phyloP scores from a whole-genome alignment of 2,329 filamentous ascomycete genomes.

The Fusarium longipes region DNA sequence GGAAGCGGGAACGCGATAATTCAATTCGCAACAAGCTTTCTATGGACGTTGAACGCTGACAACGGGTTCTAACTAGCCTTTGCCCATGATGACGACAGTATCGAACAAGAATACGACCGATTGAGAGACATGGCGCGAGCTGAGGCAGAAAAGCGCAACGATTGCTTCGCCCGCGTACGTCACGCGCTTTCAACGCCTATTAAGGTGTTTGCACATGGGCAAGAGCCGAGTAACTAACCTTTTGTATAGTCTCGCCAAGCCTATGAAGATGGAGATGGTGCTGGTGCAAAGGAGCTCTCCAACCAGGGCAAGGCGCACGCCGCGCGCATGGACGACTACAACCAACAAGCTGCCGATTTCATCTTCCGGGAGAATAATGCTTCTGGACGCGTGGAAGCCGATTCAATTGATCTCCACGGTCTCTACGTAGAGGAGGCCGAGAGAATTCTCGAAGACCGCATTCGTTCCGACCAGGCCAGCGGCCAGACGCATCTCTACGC shows the following conservation, averaged over 20 bases:
- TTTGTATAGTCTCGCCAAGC: constrained; percentile 74
- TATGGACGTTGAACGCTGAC: constrained; percentile 23
- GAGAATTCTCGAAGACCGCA: constrained; percentile 86
- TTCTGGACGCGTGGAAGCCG: constrained; percentile 74
- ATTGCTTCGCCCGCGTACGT: constrained; percentile 78
- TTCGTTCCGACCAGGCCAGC: constrained; percentile 77
- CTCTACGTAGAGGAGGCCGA: constrained; percentile 96
- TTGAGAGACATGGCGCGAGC: constrained; percentile 84
- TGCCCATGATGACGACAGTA: constrained; percentile 74
- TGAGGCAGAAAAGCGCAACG: constrained; percentile 81
- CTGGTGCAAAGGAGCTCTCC: constrained; percentile 82
- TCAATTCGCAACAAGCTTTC: constrained; percentile 3
- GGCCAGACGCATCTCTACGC: constrained; percentile 89
- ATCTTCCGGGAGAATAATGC: constrained; percentile 98
- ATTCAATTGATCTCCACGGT: constrained; percentile 94
- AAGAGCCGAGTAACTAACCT: constrained; percentile 22
- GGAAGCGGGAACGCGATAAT: constrained; percentile 15
- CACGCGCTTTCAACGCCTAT: background rate
- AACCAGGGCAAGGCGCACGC: constrained; percentile 88
- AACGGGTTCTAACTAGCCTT: constrained; percentile 67
- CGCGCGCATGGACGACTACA: constrained; percentile 86
- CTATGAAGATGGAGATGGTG: constrained; percentile 85
- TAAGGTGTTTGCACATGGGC: background rate
- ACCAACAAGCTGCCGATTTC: constrained; percentile 89
- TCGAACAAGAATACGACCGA: constrained; percentile 91